phyloP scores from a whole-genome alignment of 371 early-diverging fungal genomes.

The Haplosporangium sp. region DNA sequence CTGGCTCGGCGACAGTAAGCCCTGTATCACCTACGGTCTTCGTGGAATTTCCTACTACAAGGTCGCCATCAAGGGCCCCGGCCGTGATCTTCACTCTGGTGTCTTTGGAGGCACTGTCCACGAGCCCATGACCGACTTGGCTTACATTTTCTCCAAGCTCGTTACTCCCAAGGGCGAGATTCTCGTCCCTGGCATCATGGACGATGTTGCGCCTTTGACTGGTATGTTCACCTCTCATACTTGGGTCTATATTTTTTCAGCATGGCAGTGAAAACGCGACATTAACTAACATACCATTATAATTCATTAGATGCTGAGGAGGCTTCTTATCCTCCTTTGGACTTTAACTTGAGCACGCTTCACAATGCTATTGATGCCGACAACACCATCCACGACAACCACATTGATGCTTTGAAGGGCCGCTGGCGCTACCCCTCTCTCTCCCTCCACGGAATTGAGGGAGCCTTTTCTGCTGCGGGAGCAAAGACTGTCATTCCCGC shows the following conservation, averaged over 20 bases:
- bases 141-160: slow-evolving; percentile 84
- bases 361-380: slow-evolving; percentile 84
- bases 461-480: slow-evolving; percentile 94
- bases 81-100: slow-evolving; percentile 94
- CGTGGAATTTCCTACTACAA: slow-evolving; percentile 95
- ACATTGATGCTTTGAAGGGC: slow-evolving; percentile 84
- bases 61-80: slow-evolving; percentile 82
- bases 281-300: background rate
- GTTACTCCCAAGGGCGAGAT: slow-evolving; percentile 91
- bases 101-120: slow-evolving; percentile 97
- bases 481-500: slow-evolving; percentile 98
- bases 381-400: slow-evolving; percentile 80
- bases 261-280: background rate
- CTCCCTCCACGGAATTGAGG: slow-evolving; percentile 97
- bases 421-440: slow-evolving; percentile 97
- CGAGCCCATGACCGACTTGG: slow-evolving; percentile 97
- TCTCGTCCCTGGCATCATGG: slow-evolving; percentile 91
- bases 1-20: slow-evolving; percentile 95
- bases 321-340: slow-evolving; percentile 83
- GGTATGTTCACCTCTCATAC: no score
- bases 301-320: slow-evolving; percentile 72
- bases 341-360: slow-evolving; percentile 84
- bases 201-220: slow-evolving; percentile 89
- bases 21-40: slow-evolving; percentile 97
- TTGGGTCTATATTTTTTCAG: no score